A percentile compares a stretch with the other conserved stretches of the same genome.
Conservation (phyloP, 345 rosid genomes). For the Mercurialis annua region DNA sequence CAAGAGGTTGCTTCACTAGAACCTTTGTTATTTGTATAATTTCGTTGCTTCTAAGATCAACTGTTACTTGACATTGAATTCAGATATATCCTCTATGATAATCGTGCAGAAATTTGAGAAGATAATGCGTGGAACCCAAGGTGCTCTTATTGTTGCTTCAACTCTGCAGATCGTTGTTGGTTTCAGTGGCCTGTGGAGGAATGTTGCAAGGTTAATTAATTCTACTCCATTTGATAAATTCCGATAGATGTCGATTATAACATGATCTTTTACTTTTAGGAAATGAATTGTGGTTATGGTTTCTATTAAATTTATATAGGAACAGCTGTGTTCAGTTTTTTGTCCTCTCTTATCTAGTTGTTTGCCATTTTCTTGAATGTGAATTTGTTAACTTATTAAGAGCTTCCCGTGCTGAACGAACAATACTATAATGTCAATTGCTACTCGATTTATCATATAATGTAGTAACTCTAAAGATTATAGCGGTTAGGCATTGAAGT, state of each 20-base stretch:
- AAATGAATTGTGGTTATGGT: not conserved
- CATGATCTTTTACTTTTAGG: too few species aligned
- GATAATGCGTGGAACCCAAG: constrained; percentile 91
- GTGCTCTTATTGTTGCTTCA: constrained; percentile 93
- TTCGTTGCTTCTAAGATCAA: not conserved
- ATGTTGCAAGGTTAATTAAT: constrained; percentile 65
- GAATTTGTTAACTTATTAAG: not conserved
- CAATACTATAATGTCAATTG: not conserved
- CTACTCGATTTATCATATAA: not conserved
- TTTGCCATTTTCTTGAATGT: not conserved
- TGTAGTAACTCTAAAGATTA: not conserved
- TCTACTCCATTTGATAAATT: constrained; percentile 5
- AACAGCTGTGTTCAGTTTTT: not conserved
- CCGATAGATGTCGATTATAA: not conserved
- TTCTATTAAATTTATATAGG: not conserved
- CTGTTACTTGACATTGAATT: constrained; percentile 5
- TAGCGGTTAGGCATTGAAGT: not conserved
- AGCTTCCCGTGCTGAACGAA: too few species aligned
- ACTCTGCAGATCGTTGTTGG: constrained; percentile 86
- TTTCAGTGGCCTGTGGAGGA: constrained; percentile 98
- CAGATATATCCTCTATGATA: constrained; percentile 13
- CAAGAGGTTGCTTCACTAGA: constrained; percentile 54
- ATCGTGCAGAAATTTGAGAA: constrained; percentile 67
- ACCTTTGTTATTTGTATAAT: constrained; percentile 1
- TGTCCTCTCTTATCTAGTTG: constrained; percentile 1